Conservation (phyloP, 345 rosid species). For the Triadica sebifera region DNA sequence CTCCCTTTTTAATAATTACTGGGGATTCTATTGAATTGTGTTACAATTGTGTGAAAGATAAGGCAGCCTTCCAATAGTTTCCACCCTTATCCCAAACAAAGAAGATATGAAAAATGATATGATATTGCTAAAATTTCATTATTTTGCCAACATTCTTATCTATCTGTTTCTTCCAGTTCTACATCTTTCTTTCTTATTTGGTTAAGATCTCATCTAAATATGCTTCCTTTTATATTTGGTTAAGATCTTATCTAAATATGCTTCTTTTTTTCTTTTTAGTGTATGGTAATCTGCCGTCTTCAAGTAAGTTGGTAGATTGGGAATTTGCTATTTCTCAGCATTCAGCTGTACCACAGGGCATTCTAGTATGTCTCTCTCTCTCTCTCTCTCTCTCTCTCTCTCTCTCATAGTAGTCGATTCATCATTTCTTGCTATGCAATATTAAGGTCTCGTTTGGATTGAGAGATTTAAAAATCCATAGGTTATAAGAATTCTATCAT, state of each 20-base stretch:
- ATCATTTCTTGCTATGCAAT: background rate
- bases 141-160: background rate
- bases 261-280: slow-evolving; percentile 42
- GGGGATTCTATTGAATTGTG: background rate
- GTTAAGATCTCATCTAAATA: background rate
- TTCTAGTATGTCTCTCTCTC: slow-evolving; percentile 53
- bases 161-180: background rate
- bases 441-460: no score
- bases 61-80: background rate
- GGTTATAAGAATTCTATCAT: no score
- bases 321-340: slow-evolving; percentile 90
- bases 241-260: background rate
- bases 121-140: background rate
- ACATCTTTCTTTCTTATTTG: background rate
- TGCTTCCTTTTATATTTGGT: background rate
- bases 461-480: no score
- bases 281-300: slow-evolving; percentile 83
- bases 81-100: background rate
- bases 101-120: background rate
- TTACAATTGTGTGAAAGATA: background rate
- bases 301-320: slow-evolving; percentile 86
- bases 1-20: background rate
- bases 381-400: no score
- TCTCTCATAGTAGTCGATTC: background rate
- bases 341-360: slow-evolving; percentile 94